Evolutionary conservation across 495 filamentous ascomycete genomes (phyloP).

Genomic region (Penicillium coprophilum): DNA sequence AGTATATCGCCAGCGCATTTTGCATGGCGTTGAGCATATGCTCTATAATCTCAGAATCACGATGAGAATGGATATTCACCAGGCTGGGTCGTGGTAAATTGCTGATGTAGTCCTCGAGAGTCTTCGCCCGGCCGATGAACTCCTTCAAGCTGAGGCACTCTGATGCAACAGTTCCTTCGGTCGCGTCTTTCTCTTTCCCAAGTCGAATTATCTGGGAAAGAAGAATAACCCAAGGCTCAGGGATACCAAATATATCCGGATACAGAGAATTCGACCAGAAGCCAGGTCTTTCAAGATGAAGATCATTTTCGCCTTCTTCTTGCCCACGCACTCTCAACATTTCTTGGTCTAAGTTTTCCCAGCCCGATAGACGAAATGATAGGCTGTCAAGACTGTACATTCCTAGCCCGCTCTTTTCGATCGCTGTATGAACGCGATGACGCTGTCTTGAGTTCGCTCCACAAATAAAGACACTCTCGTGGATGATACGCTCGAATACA

Average conservation of each 20-base stretch:
- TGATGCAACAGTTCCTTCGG: constrained; percentile 9
- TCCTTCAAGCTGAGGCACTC: constrained; percentile 21
- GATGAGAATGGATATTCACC: constrained; percentile 12
- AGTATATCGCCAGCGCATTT: constrained; percentile 29
- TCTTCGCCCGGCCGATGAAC: constrained; percentile 22
- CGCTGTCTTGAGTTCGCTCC: constrained; percentile 21
- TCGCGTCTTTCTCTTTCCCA: constrained; percentile 27
- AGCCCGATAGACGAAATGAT: constrained; percentile 28
- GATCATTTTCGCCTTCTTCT: constrained; percentile 28
- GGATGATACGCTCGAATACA: constrained; percentile 29
- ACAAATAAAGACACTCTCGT: constrained; percentile 30
- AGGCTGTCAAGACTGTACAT: constrained; percentile 21
- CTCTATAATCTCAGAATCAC: constrained; percentile 15
- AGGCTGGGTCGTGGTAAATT: constrained; percentile 15
- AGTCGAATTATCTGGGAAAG: constrained; percentile 28
- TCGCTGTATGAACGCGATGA: constrained; percentile 13
- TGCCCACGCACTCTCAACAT: constrained; percentile 26
- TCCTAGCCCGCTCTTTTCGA: constrained; percentile 22
- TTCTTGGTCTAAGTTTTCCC: constrained; percentile 23
- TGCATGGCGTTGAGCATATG: constrained; percentile 29
- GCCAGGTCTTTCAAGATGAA: constrained; percentile 29
- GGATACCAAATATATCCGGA: constrained; percentile 31
- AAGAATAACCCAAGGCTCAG: constrained; percentile 26
- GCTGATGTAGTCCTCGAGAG: constrained; percentile 26
- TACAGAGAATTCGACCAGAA: constrained; percentile 29